Evolutionary conservation across 441 rosid species (phyloP).

Genomic region (Raphanus hybrid): DNA sequence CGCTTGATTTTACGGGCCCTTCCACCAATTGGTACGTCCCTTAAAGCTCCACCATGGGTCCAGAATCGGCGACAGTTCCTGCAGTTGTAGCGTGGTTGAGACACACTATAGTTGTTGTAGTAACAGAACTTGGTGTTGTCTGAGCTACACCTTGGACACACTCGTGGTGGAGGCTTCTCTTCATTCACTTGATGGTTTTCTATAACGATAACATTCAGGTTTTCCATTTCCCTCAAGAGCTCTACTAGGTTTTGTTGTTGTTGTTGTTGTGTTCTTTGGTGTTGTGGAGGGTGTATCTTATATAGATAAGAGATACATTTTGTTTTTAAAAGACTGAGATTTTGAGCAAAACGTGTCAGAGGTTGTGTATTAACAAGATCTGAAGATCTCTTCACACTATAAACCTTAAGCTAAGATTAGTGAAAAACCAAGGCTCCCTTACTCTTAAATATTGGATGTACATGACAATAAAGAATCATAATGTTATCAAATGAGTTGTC

Average conservation of each 20-base stretch:
- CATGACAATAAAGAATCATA: conserved; percentile 20
- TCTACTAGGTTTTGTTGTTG: neutral
- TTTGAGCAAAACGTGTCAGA: conserved; percentile 18
- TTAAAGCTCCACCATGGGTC: conserved; percentile 84
- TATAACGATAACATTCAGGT: too few relatives aligned
- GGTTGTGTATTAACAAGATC: conserved; percentile 1
- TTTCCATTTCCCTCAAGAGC: too few relatives aligned
- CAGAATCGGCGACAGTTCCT: conserved; percentile 81
- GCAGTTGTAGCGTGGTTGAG: conserved; percentile 88
- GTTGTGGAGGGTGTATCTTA: conserved; percentile 33
- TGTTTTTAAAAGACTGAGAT: conserved; percentile 3
- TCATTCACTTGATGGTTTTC: conserved; percentile 10
- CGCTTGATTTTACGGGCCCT: conserved; percentile 64
- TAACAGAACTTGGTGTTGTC: conserved; percentile 76
- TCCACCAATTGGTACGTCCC: conserved; percentile 83
- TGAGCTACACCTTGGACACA: conserved; percentile 83
- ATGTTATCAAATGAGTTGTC: neutral
- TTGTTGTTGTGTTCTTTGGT: conserved; percentile 23
- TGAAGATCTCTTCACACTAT: conserved; percentile 12
- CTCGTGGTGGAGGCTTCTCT: conserved; percentile 43
- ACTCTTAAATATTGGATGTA: conserved; percentile 2
- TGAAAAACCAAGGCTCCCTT: neutral
- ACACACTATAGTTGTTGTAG: conserved; percentile 73
- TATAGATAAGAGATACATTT: neutral
- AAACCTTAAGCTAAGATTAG: conserved; percentile 10